phyloP scores from a whole-genome alignment of 139 green algal species.

The Chlorella sp. region DNA sequence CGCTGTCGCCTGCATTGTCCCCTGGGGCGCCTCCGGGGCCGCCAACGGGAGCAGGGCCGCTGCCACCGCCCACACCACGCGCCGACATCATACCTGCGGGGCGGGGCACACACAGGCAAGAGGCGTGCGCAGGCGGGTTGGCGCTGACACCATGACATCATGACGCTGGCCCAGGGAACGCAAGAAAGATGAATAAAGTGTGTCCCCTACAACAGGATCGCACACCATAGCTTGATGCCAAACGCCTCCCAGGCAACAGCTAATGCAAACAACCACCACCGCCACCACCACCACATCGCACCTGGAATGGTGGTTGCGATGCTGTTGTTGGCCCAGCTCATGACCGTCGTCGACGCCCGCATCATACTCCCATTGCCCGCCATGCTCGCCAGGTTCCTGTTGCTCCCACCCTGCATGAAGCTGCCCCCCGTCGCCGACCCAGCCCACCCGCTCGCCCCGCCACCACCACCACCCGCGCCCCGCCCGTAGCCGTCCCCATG shows the following conservation, averaged over 20 bases:
- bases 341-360: not conserved
- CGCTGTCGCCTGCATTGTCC: too few relatives aligned
- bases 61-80: not conserved
- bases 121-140: not conserved
- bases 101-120: not conserved
- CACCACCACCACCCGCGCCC: too few relatives aligned
- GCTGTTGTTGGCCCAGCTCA: not conserved
- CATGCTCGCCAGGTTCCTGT: not conserved
- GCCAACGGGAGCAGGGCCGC: not conserved
- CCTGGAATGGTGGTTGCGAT: not conserved
- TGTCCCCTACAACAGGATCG: not conserved
- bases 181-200: not conserved
- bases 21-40: not conserved
- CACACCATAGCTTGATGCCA: not conserved
- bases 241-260: too few relatives aligned
- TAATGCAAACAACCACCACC: too few relatives aligned
- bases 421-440: not conserved
- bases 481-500: constrained; percentile 4
- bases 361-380: not conserved
- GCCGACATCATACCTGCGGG: not conserved
- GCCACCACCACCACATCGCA: too few relatives aligned
- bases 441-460: too few relatives aligned
- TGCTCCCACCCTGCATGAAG: constrained; percentile 1
- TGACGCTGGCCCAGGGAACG: not conserved
- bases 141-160: too few relatives aligned